Base-by-base conservation (phyloP, 1,139 yeast genomes). In the Scheffersomyces lignicola region DNA sequence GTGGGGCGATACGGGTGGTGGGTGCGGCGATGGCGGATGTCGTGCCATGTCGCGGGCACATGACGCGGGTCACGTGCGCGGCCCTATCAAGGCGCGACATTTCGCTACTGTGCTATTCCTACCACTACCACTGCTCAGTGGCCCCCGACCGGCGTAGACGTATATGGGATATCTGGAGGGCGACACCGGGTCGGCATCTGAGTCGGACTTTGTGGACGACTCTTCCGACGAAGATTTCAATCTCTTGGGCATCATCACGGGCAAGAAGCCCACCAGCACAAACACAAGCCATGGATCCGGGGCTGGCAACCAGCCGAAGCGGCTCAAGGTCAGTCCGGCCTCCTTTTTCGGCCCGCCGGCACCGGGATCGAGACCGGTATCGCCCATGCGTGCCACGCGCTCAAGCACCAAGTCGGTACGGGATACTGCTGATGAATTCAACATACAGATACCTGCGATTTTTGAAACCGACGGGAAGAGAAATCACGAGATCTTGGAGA, bases 391-490 rank as follows among this genome's bases (percentile, higher is more conserved):
- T 9, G 11, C 26, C 20, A 17, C 27, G 7, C n/a, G n/a, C n/a
- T n/a, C n/a, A n/a, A n/a, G n/a, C n/a, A 18, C 22, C 11, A 24
- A 30, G 18, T 15, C 16, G n/a, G n/a, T 23, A 12, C 7, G 14
- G 13, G 16, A 14, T 5, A 14, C 28, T n/a, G 47, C 39, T 8
- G 54, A 50, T 16, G 55, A 51, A 11, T 51, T 58, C 34, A 44
- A 46, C 8, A 32, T 58, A 14, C 37, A 37, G 10, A 34, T 64
- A 15, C 67, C 67, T 2, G 26, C 52, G 22, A 46, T 62, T 2
- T 62, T 63, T 35, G 47, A 46, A 28, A 46, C 46, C 7, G 59
- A 57, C 29, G 69, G 61, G 12, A 47, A 44, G 18, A 45, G 43
- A 28, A 58, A 62, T 37, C 54, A 49, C 18, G 42, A 46, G 34